Evolutionary conservation across 2,329 filamentous ascomycete genomes (phyloP).

Genomic region (Ascochyta lentis): DNA sequence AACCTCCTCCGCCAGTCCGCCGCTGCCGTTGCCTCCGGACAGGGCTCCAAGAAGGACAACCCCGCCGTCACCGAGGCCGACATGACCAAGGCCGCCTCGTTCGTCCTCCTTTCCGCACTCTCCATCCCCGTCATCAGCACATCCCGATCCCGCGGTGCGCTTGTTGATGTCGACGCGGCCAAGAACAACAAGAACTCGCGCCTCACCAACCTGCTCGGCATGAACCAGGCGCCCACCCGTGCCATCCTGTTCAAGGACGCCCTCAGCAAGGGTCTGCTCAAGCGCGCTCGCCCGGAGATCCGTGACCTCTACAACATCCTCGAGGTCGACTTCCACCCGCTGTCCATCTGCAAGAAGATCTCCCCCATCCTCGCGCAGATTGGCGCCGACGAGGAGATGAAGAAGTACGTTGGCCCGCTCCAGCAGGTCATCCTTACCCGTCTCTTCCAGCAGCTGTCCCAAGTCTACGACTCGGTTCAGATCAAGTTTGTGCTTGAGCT

Average conservation of each 20-base stretch:
- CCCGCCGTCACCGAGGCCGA: slow-evolving; percentile 87
- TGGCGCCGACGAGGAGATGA: slow-evolving; percentile 91
- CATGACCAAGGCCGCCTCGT: slow-evolving; percentile 92
- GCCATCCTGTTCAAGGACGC: slow-evolving; percentile 94
- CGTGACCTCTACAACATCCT: slow-evolving; percentile 97
- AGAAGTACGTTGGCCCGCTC: slow-evolving; percentile 92
- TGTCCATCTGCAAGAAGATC: slow-evolving; percentile 99
- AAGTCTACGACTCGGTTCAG: slow-evolving; percentile 98
- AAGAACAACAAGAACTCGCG: slow-evolving; percentile 99
- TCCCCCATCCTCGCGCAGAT: slow-evolving; percentile 95
- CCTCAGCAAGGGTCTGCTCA: slow-evolving; percentile 90
- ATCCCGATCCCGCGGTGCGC: slow-evolving; percentile 89
- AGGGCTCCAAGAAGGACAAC: slow-evolving; percentile 93
- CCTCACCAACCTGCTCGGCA: slow-evolving; percentile 92
- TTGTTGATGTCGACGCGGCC: slow-evolving; percentile 96
- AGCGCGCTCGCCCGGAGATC: slow-evolving; percentile 92
- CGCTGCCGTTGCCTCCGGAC: slow-evolving; percentile 79
- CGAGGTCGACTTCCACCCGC: slow-evolving; percentile 97
- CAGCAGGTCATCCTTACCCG: slow-evolving; percentile 98
- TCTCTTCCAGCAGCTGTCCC: slow-evolving; percentile 97
- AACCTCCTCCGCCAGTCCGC: slow-evolving; percentile 92
- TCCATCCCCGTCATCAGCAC: slow-evolving; percentile 99
- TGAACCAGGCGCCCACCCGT: slow-evolving; percentile 88
- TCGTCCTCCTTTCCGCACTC: slow-evolving; percentile 91
- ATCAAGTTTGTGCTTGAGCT: slow-evolving; percentile 91